Conservation (phyloP, 2,329 filamentous ascomycete species). For the Penicillium olsonii region DNA sequence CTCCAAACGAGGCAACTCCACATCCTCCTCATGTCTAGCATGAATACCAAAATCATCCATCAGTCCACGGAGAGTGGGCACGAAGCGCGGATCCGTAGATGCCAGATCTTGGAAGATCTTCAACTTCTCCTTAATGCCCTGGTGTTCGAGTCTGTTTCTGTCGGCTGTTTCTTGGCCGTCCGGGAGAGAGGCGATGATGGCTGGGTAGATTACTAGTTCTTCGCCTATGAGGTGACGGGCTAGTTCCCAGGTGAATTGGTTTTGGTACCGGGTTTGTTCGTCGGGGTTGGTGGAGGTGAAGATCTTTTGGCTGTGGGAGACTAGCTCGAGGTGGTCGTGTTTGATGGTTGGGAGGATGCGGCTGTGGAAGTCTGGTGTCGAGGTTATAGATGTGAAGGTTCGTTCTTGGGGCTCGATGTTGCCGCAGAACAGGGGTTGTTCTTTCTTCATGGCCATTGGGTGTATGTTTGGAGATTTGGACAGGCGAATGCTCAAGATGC, state of each 20-base stretch:
- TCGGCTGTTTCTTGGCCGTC: conserved; percentile 50
- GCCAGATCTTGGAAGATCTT: conserved; percentile 53
- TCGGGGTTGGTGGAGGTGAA: conserved; percentile 45
- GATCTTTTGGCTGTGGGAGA: conserved; percentile 47
- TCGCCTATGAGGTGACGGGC: conserved; percentile 55
- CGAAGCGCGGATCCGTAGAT: conserved; percentile 44
- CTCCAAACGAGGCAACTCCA: conserved; percentile 54
- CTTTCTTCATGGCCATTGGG: conserved; percentile 1
- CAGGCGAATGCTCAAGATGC: background rate
- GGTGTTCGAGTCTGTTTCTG: conserved; percentile 53
- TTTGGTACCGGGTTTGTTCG: conserved; percentile 49
- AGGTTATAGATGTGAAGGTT: conserved; percentile 9
- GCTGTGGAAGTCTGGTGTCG: conserved; percentile 4
- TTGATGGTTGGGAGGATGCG: conserved; percentile 42
- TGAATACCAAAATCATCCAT: conserved; percentile 48
- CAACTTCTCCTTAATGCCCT: conserved; percentile 55
- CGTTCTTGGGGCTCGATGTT: conserved; percentile 9
- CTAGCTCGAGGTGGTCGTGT: conserved; percentile 46
- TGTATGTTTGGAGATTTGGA: background rate
- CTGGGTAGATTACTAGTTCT: conserved; percentile 58
- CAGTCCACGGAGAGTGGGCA: conserved; percentile 46
- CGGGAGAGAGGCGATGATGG: conserved; percentile 51
- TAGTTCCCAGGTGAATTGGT: conserved; percentile 57
- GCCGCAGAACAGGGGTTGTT: conserved; percentile 1
- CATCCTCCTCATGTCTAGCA: conserved; percentile 53